A percentile compares a stretch with the other conserved stretches of the same genome.
phyloP scores from a whole-genome alignment of 176 grass and related monocot species.

The Aegilops sharonensis region DNA sequence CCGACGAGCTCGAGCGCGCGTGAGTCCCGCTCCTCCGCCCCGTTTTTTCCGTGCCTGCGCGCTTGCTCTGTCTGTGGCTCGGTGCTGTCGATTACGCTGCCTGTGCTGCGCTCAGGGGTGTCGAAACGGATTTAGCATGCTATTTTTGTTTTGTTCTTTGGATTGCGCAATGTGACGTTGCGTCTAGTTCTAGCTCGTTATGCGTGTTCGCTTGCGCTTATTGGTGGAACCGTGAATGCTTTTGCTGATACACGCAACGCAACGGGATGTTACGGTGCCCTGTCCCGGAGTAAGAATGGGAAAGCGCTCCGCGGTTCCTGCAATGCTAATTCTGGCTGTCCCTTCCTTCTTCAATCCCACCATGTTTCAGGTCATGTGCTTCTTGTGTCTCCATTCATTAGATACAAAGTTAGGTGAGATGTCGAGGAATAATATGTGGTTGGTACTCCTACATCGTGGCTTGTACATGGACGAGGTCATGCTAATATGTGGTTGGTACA shows the following conservation, averaged over 20 bases:
- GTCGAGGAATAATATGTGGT: slow-evolving; percentile 15
- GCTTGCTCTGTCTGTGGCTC: neutral
- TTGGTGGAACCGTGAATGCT: neutral
- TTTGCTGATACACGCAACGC: neutral
- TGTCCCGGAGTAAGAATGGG: neutral
- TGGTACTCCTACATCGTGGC: neutral
- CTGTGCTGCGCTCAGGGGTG: neutral
- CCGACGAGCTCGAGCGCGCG: slow-evolving; percentile 71
- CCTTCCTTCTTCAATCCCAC: neutral
- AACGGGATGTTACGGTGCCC: neutral
- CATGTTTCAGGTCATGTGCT: neutral
- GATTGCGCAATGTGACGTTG: slow-evolving; percentile 5
- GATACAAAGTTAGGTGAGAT: slow-evolving; percentile 24
- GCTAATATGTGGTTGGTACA: neutral
- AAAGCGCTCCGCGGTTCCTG: neutral
- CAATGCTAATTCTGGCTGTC: neutral
- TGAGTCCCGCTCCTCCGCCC: slow-evolving; percentile 33
- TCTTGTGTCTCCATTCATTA: neutral
- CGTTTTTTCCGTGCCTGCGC: neutral
- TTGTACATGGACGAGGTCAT: neutral
- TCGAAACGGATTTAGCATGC: neutral
- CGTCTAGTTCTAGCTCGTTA: neutral
- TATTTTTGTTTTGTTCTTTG: neutral
- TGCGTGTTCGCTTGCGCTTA: neutral
- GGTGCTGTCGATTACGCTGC: neutral